phyloP scores from a whole-genome alignment of 495 filamentous ascomycete genomes.

The Penicillium herquei region DNA sequence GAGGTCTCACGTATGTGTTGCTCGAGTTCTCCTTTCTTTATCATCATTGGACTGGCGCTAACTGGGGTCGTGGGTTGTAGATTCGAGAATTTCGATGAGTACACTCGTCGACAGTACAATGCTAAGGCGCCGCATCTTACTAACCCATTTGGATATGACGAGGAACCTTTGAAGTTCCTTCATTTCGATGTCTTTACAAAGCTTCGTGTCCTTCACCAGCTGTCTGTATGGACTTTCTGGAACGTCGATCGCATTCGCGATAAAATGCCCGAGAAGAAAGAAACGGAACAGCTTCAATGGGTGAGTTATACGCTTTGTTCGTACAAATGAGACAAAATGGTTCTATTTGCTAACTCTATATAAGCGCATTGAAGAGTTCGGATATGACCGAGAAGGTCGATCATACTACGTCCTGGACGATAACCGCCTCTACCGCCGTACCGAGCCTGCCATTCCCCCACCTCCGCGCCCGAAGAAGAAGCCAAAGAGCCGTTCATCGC shows the following conservation, averaged over 20 bases:
- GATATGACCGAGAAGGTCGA: conserved; percentile 81
- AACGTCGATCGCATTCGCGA: conserved; percentile 83
- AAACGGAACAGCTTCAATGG: conserved; percentile 80
- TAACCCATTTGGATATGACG: conserved; percentile 85
- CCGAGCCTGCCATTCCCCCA: conserved; percentile 60
- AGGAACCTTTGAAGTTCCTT: conserved; percentile 66
- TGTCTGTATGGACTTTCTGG: conserved; percentile 86
- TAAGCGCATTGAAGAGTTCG: conserved; percentile 90
- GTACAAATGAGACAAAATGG: neutral
- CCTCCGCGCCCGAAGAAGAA: conserved; percentile 65
- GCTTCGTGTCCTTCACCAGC: conserved; percentile 84
- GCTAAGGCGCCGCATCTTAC: conserved; percentile 69
- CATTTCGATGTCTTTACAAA: conserved; percentile 84
- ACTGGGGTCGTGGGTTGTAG: conserved; percentile 40
- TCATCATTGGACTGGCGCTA: neutral
- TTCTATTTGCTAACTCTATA: conserved; percentile 16
- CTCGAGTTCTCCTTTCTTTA: conserved; percentile 25
- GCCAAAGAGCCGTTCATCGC: conserved; percentile 72
- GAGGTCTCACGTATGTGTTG: conserved; percentile 75
- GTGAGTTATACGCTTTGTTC: conserved; percentile 38
- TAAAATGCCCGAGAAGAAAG: conserved; percentile 78
- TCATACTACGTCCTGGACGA: conserved; percentile 91
- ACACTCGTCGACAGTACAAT: conserved; percentile 85
- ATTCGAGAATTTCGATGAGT: conserved; percentile 88
- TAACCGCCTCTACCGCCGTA: conserved; percentile 84